These are phyloP conservation scores for Colletotrichum paranaense DNA, from an alignment of 2,329 filamentous ascomycete species.

Conservation along the genomic window DNA sequence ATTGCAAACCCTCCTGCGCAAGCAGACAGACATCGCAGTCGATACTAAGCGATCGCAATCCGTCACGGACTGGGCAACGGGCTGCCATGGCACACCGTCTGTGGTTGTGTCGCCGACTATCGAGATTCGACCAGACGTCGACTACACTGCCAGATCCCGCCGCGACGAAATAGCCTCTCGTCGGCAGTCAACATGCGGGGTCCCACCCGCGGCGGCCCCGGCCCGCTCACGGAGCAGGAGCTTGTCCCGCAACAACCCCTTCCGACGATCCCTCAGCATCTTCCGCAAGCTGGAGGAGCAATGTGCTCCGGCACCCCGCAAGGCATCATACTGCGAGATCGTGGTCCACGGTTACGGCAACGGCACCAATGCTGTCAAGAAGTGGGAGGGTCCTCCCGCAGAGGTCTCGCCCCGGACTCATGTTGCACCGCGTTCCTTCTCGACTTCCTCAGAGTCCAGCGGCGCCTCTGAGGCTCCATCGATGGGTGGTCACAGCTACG, in stretches of 20 bases:
- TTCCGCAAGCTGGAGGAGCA: conserved; percentile 39
- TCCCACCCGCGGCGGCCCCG: conserved; percentile 30
- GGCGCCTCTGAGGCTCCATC: conserved; percentile 39
- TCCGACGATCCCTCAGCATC: conserved; percentile 48
- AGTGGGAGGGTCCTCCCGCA: conserved; percentile 6
- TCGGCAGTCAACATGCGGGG: conserved; percentile 20
- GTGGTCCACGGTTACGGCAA: conserved; percentile 66
- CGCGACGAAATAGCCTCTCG: conserved; percentile 37
- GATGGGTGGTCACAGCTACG: conserved; percentile 42
- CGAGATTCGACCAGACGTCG: conserved; percentile 67
- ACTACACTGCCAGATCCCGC: conserved; percentile 62
- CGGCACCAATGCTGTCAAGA: conserved; percentile 55
- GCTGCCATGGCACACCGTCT: conserved; percentile 8
- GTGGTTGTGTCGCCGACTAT: background rate
- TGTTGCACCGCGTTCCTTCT: conserved; percentile 32
- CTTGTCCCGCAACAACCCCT: conserved; percentile 38
- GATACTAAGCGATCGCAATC: conserved; percentile 35
- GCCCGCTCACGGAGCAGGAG: conserved; percentile 42
- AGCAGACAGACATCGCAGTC: conserved; percentile 42
- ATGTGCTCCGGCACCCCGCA: conserved; percentile 11
- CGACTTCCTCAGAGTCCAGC: conserved; percentile 38
- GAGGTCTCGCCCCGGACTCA: background rate
- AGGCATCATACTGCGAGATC: conserved; percentile 60
- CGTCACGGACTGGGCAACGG: conserved; percentile 20
- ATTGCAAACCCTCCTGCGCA: conserved; percentile 42